Evolutionary conservation across 1,139 yeast species (phyloP).

Genomic region (Sporopachydermia cereana): DNA sequence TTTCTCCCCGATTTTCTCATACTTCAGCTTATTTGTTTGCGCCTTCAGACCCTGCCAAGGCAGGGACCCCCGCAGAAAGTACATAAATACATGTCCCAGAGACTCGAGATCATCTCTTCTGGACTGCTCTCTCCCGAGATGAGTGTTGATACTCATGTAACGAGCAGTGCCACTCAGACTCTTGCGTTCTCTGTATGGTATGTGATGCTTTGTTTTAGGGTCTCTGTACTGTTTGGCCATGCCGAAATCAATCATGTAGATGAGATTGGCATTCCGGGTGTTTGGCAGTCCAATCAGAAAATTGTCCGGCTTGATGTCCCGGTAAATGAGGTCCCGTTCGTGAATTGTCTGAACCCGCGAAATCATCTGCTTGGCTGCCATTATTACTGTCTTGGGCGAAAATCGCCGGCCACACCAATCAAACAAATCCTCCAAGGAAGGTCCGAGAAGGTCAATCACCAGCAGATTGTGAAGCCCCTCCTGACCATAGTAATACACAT

Average conservation of each 20-base stretch:
- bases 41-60: conserved; percentile 99
- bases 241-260: conserved; percentile 64
- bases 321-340: conserved; percentile 77
- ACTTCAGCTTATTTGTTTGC: conserved; percentile 92
- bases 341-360: conserved; percentile 78
- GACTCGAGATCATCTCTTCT: conserved; percentile 95
- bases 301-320: conserved; percentile 95
- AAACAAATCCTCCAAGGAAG: conserved; percentile 88
- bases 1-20: conserved; percentile 93
- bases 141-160: conserved; percentile 96
- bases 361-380: conserved; percentile 89
- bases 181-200: conserved; percentile 92
- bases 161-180: conserved; percentile 94
- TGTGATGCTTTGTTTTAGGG: conserved; percentile 89
- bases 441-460: conserved; percentile 89
- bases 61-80: conserved; percentile 82
- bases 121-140: conserved; percentile 91
- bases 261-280: conserved; percentile 36
- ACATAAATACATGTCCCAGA: conserved; percentile 89
- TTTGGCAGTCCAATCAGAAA: conserved; percentile 67
- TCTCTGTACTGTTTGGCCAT: conserved; percentile 98
- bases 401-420: conserved; percentile 97
- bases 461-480: conserved; percentile 92
- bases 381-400: conserved; percentile 76
- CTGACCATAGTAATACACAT: conserved; percentile 93